Base-by-base conservation (phyloP, 495 filamentous ascomycete genomes). In the Penicillium fimorum region DNA sequence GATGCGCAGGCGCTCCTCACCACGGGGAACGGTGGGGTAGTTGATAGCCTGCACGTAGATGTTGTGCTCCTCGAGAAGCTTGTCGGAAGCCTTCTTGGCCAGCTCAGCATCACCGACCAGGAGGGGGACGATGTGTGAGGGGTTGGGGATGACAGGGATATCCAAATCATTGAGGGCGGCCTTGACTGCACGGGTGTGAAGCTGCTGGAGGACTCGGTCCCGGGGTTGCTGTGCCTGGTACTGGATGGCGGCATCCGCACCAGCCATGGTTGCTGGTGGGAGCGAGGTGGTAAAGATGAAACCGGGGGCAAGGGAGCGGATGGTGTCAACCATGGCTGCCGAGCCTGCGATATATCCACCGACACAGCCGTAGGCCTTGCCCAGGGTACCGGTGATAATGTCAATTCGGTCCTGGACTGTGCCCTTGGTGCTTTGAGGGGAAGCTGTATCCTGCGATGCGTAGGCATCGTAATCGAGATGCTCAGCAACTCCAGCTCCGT, bases 31-130 rank as follows among this genome's bases (percentile, higher is more conserved):
- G 51, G 94, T 98, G 7, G 94, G 94, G 74, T 97, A 98, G 76
- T 98, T 98, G 81, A 98, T 97, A 54, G 90, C 90, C 73, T 98
- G 94, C 13, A 98, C 94, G 66, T 98, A 97, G 71, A 98, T 97
- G 45, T 84, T 84, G 72, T 94, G 87, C 55, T 94, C 84, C 57
- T 90, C 84, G 9, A 98, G 79, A 7, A 96, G 84, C 67, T 92
- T 82, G 69, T 98, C 94, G 27, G 86, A 91, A 7, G 95, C 94
- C 62, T 86, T 74, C 76, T 91, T 95, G 43, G 94, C 94, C n/a
- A 96, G 76, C 70, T 92, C 92, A 32, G 95, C 94, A 64, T 93
- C 91, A 32, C 94, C 94, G 43, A 98, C 94, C 7, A 98, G 81
- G 43, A 97, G 83, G 12, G 94, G 94, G 49, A 98, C 81, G 72